Evolutionary conservation across 768 basidiomycete genomes (phyloP).

Genomic region (Suillus cothurnatus): DNA sequence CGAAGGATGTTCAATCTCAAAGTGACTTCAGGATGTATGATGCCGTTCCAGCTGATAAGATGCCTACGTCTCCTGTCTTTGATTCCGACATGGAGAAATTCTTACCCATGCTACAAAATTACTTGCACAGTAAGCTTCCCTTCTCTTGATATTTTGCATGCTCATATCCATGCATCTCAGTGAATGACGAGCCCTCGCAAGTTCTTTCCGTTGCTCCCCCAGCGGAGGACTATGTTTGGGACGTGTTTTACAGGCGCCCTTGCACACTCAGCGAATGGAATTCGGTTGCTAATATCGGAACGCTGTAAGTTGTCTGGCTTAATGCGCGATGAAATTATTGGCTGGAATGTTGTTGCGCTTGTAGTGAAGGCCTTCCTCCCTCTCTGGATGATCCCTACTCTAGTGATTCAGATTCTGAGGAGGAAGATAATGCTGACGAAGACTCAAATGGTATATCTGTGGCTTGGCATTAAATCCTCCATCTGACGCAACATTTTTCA

Average conservation of each 20-base stretch:
- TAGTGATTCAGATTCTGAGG: conserved; percentile 64
- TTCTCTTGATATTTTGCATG: background rate
- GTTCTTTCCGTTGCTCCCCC: conserved; percentile 7
- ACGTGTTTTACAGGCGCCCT: conserved; percentile 78
- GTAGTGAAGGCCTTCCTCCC: conserved; percentile 62
- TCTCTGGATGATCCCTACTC: conserved; percentile 57
- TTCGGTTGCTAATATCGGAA: conserved; percentile 57
- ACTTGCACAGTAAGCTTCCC: conserved; percentile 56
- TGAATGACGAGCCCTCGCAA: conserved; percentile 27
- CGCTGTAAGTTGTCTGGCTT: conserved; percentile 48
- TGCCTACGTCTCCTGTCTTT: conserved; percentile 29
- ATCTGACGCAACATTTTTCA: conserved; percentile 27
- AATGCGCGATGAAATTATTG: background rate
- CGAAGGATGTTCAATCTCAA: conserved; percentile 47
- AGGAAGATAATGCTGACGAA: conserved; percentile 78
- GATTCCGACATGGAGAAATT: conserved; percentile 78
- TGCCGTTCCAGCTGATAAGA: conserved; percentile 53
- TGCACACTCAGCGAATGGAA: conserved; percentile 62
- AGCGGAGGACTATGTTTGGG: conserved; percentile 75
- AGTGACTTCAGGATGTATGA: conserved; percentile 70
- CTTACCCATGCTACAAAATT: conserved; percentile 74
- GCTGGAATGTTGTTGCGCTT: conserved; percentile 25
- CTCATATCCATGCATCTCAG: conserved; percentile 15
- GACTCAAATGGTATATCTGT: conserved; percentile 72
- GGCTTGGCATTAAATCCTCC: background rate